phyloP scores from a whole-genome alignment of 1,284 basidiomycete species.

The Boletellus sp. region DNA sequence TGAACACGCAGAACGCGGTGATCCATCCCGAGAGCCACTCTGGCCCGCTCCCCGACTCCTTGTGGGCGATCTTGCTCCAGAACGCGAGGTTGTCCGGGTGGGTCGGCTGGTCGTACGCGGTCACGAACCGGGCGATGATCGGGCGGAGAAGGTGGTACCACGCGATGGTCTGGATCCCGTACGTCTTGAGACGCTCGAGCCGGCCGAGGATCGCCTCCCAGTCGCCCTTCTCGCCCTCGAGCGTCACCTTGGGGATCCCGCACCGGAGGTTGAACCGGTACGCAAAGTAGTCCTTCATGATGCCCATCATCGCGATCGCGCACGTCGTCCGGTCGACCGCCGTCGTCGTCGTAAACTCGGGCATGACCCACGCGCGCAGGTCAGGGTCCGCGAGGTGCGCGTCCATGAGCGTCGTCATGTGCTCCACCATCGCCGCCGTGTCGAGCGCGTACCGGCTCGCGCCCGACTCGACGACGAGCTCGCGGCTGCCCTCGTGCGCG shows the following conservation, averaged over 20 bases:
- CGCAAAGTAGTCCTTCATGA: slow-evolving; percentile 39
- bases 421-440: slow-evolving; percentile 20
- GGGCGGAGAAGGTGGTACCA: slow-evolving; percentile 41
- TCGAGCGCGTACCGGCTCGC: slow-evolving; percentile 34
- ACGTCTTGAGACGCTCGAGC: slow-evolving; percentile 35
- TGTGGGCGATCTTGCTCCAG: slow-evolving; percentile 37
- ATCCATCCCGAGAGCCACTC: slow-evolving; percentile 38
- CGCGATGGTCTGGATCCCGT: slow-evolving; percentile 35
- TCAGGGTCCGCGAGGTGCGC: slow-evolving; percentile 36
- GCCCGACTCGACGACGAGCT: slow-evolving; percentile 28
- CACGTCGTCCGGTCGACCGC: slow-evolving; percentile 37
- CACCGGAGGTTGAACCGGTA: slow-evolving; percentile 34
- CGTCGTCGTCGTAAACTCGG: slow-evolving; percentile 47
- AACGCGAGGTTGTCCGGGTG: slow-evolving; percentile 33
- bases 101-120: slow-evolving; percentile 35
- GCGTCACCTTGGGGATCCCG: slow-evolving; percentile 47
- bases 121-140: slow-evolving; percentile 36
- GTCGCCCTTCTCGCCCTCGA: slow-evolving; percentile 38
- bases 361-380: slow-evolving; percentile 42
- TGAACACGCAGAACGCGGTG: slow-evolving; percentile 40
- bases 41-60: slow-evolving; percentile 25
- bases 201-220: slow-evolving; percentile 36
- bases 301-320: slow-evolving; percentile 45
- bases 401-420: slow-evolving; percentile 37
- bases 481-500: slow-evolving; percentile 36